A percentile compares a stretch with the other conserved stretches of the same genome.
Conservation (phyloP, 345 rosid species). For the Brassica nigra region DNA sequence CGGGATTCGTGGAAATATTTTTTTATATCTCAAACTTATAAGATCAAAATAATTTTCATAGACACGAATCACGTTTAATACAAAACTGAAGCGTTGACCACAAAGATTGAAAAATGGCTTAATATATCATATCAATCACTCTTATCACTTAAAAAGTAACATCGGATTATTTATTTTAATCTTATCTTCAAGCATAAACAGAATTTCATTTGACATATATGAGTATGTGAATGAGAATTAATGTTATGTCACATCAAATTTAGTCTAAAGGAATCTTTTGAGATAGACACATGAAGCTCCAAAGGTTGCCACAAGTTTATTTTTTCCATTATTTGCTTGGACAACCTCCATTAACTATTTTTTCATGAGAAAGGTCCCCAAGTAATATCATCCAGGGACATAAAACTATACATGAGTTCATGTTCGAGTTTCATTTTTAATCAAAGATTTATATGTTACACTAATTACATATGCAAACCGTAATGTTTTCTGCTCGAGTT, state of each 20-base stretch:
- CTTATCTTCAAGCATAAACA: conserved; percentile 31
- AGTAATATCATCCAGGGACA: not conserved
- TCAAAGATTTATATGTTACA: not conserved
- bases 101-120: not conserved
- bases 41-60: not conserved
- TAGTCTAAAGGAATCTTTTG: conserved; percentile 36
- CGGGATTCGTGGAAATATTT: not conserved
- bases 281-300: conserved; percentile 35
- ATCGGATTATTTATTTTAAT: not conserved
- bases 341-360: not conserved
- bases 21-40: not conserved
- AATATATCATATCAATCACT: conserved; percentile 25
- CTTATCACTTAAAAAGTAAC: conserved; percentile 26
- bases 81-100: conserved; percentile 18
- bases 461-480: not conserved
- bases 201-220: conserved; percentile 11
- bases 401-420: not conserved
- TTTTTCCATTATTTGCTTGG: conserved; percentile 8
- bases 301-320: conserved; percentile 26
- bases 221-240: conserved; percentile 25
- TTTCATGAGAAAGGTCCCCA: conserved; percentile 6
- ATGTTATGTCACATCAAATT: conserved; percentile 39
- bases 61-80: not conserved
- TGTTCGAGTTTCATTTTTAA: not conserved
- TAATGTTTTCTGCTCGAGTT: conserved; percentile 2